phyloP scores from a whole-genome alignment of 2,329 filamentous ascomycete species.

The Immersiporthe knoxdaviesiana region DNA sequence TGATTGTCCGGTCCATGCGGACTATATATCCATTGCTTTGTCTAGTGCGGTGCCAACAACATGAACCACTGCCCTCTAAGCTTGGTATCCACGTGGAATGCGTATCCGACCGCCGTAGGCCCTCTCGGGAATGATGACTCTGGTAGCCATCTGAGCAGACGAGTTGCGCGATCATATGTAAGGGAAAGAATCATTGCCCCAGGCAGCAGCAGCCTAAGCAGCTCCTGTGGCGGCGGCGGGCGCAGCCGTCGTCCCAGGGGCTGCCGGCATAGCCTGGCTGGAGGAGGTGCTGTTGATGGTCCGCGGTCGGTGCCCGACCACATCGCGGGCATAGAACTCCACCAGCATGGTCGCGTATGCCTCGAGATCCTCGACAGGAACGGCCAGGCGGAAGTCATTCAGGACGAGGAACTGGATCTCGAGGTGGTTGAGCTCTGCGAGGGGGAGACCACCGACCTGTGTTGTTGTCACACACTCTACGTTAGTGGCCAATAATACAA shows the following conservation, averaged over 20 bases:
- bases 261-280: background rate
- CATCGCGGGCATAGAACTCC: constrained; percentile 93
- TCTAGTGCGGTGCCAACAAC: background rate
- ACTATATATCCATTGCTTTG: background rate
- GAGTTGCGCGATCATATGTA: background rate
- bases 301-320: constrained; percentile 56
- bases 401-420: constrained; percentile 94
- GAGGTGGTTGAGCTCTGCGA: constrained; percentile 91
- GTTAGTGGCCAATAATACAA: background rate
- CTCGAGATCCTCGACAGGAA: constrained; percentile 93
- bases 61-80: background rate
- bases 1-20: background rate
- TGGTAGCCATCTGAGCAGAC: background rate
- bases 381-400: constrained; percentile 92
- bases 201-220: constrained; percentile 11
- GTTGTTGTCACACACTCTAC: background rate
- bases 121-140: too few species aligned
- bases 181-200: background rate
- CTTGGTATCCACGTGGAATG: background rate
- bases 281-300: constrained; percentile 8
- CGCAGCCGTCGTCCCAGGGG: background rate
- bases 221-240: background rate
- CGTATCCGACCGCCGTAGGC: too few species aligned
- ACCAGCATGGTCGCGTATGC: constrained; percentile 98
- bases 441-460: constrained; percentile 89